Evolutionary conservation across 2,329 filamentous ascomycete species (phyloP), one percentile per base, ranked within the genome.

Genomic region (Metarhizium sp.): DNA sequence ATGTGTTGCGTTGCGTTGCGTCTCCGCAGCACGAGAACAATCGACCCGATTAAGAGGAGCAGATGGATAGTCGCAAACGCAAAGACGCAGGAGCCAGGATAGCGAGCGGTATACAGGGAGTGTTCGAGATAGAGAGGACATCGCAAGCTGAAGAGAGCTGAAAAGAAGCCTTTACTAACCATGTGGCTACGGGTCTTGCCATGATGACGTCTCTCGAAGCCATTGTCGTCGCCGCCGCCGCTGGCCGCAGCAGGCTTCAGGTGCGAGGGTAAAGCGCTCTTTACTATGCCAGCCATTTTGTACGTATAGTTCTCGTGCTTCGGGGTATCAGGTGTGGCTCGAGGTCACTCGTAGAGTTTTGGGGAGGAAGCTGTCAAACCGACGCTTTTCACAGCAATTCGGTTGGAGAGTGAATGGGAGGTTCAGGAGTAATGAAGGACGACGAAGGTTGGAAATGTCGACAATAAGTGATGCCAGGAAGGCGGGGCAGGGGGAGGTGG

Each of bases 171-270:
- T 53, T 46, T 57, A 85, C 87, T 83, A 75, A 88, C 88, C 84
- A 92, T 88, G 74, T 92, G 88, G 59, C 87, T 90, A 72, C 88
- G 86, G 63, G 87, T 88, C 82, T 92, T 92, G 75, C 88, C 88
- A 73, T 92, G 87, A 70, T 90, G 88, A 70, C 85, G 84, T 60
- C 79, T 78, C 64, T 79, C 75, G 61, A 84, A 78, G 61, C 75
- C 75, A 60, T 67, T 67, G 59, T 76, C 75, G 51, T 78, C 75
- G 57, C 69, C 67, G 56, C 73, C 74, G 40, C 71, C 73, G 52
- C 72, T 25, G 25, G 25, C 25, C 25, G 25, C 78, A 63, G 65
- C 66, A 59, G 85, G 80, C 81, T 90, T 92, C 66, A 96, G 81
- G 79, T 95, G 92, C 47, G 88, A 79, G 61, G 92, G 90, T 65